These are phyloP conservation scores for Ophiocordyceps unilateralis DNA, from an alignment of 2,329 filamentous ascomycete genomes.

Conservation along the genomic window DNA sequence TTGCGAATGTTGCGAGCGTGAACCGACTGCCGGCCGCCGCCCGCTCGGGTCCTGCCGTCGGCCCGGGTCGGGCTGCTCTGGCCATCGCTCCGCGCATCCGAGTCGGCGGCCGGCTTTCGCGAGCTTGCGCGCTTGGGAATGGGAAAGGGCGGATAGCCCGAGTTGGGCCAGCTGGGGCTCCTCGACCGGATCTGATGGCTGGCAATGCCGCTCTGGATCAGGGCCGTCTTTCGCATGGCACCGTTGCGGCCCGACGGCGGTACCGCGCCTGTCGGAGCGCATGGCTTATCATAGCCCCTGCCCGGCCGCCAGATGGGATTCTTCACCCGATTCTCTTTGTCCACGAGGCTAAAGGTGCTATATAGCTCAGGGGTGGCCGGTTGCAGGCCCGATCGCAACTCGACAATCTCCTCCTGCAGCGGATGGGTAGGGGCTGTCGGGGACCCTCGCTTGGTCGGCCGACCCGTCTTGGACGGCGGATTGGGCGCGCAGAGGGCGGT, in stretches of 20 bases:
- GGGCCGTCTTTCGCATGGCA: conserved; percentile 58
- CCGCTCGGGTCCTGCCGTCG: conserved; percentile 37
- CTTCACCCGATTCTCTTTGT: conserved; percentile 11
- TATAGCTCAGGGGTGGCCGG: conserved; percentile 24
- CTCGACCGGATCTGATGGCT: conserved; percentile 47
- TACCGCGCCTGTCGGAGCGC: too few species aligned
- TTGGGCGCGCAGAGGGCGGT: conserved; percentile 48
- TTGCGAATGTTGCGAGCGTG: conserved; percentile 56
- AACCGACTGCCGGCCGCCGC: conserved; percentile 29
- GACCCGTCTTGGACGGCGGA: conserved; percentile 23
- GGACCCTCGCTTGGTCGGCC: conserved; percentile 24
- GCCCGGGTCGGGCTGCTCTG: conserved; percentile 57
- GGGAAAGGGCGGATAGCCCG: conserved; percentile 63
- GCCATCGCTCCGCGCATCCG: conserved; percentile 53
- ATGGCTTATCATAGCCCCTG: conserved; percentile 20
- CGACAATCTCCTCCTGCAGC: conserved; percentile 21
- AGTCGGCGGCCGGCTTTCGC: conserved; percentile 48
- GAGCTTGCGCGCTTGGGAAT: conserved; percentile 85
- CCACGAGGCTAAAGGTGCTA: conserved; percentile 23
- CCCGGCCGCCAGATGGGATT: conserved; percentile 13
- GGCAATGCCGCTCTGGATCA: conserved; percentile 64
- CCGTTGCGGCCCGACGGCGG: conserved; percentile 28
- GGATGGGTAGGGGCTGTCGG: conserved; percentile 20
- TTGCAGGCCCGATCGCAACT: conserved; percentile 11
- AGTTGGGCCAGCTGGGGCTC: conserved; percentile 47